These are phyloP conservation scores for Blepharisma stoltei DNA, from an alignment of 73 alveolate genomes.

Conservation along the genomic window DNA sequence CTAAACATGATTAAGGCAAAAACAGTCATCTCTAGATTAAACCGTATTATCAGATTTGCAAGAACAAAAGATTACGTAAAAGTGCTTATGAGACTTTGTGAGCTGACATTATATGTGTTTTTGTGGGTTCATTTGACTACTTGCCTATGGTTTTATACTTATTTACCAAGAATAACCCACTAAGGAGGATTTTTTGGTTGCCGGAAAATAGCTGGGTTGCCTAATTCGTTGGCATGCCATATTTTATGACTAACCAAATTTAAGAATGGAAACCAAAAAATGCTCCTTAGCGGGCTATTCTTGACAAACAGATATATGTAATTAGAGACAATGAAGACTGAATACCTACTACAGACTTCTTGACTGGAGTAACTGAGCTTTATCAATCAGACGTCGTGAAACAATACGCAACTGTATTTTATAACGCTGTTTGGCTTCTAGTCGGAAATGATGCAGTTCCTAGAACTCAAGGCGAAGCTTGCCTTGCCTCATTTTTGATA, in stretches of 20 bases:
- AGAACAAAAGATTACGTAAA: constrained; percentile 42
- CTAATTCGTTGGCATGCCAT: too few relatives aligned
- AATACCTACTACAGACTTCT: constrained; percentile 55
- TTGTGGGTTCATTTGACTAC: constrained; percentile 55
- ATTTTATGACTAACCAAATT: too few relatives aligned
- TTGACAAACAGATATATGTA: too few relatives aligned
- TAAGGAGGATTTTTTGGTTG: too few relatives aligned
- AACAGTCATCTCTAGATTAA: constrained; percentile 39
- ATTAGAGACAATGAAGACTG: constrained; percentile 39
- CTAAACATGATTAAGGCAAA: constrained; percentile 39
- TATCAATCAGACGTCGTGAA: not conserved
- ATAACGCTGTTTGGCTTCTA: constrained; percentile 53
- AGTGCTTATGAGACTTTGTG: constrained; percentile 38
- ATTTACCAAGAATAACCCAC: too few relatives aligned
- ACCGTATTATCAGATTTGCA: constrained; percentile 39
- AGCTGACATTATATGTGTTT: constrained; percentile 44
- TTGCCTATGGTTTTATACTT: constrained; percentile 60
- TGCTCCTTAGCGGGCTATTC: too few relatives aligned
- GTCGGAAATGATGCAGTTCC: constrained; percentile 65
- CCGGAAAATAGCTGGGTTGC: too few relatives aligned
- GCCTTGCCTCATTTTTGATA: constrained; percentile 34
- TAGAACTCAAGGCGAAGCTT: constrained; percentile 32
- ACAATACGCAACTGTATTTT: constrained; percentile 41
- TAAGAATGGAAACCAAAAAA: too few relatives aligned
- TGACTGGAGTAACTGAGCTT: constrained; percentile 32